A percentile compares a stretch with the other conserved stretches of the same genome.
These are phyloP conservation scores for Tuber indicum DNA, from an alignment of 495 filamentous ascomycete species.

Conservation along the genomic window DNA sequence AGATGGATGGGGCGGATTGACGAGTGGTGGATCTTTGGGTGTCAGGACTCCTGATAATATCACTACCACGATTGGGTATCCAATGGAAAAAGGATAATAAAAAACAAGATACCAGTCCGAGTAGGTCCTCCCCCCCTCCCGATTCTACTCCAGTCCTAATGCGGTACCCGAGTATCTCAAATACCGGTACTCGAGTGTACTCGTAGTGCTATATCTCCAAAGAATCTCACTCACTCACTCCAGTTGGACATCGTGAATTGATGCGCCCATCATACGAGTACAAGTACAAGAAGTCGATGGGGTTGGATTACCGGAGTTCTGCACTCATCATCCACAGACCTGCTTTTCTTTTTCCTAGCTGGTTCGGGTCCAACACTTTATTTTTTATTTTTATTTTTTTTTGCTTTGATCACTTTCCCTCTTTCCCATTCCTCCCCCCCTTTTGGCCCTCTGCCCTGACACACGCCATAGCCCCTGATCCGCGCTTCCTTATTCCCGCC, in stretches of 20 bases:
- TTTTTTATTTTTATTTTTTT: background rate
- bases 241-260: background rate
- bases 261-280: background rate
- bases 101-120: background rate
- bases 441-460: slow-evolving; percentile 23
- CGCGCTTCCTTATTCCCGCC: slow-evolving; percentile 32
- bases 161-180: too few species aligned
- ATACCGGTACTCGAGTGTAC: too few species aligned
- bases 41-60: background rate
- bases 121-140: background rate
- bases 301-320: background rate
- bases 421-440: slow-evolving; percentile 14
- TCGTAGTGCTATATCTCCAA: background rate
- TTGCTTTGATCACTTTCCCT: slow-evolving; percentile 35
- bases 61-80: background rate
- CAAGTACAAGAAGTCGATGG: background rate
- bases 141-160: background rate
- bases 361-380: background rate
- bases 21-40: background rate
- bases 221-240: background rate
- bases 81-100: background rate
- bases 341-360: background rate
- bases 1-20: background rate
- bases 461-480: slow-evolving; percentile 38
- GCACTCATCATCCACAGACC: background rate